Base-by-base conservation (phyloP, 2,329 filamentous ascomycete species). In the Cladosporium sp. region DNA sequence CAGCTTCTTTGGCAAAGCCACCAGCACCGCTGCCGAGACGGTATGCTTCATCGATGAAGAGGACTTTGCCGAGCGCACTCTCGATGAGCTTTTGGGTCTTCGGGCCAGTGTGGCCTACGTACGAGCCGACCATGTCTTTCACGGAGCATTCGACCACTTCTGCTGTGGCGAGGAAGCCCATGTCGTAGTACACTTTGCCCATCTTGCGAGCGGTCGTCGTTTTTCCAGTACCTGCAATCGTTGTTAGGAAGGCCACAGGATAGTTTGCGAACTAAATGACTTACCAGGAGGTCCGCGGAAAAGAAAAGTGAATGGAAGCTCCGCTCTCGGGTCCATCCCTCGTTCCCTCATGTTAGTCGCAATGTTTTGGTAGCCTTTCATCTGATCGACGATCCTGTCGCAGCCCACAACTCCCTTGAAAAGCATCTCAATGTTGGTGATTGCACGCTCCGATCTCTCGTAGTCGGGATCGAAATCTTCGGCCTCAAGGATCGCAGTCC, bases 31-130 rank as follows among this genome's bases (percentile, higher is more conserved):
- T 83, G 0, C 78, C 81, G 0, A 92, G 82, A 0, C 89, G 83
- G 69, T 92, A 92, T 0, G 89, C 89, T 72, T 92, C 89, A 65
- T 92, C 90, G 8, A 93, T 84, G 67, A 92, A 88, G 0, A 93
- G 80, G 0, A 92, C 86, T 26, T 84, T 85, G 0, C 90, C 89
- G 0, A 91, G 80, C 0, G 85, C 86, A 44, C 81, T 84, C 62
- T 91, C 87, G 0, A 92, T 76, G 0, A 85, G 75, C 33, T 84
- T 80, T 10, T 83, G 81, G 0, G 89, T 87, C 67, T 91, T 91
- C 0, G 88, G 89, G 0, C 87, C 88, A 0, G 89, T 92, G 0
- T 91, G 88, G 0, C 90, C 90, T 0, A 91, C 71, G 67, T 87
- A 93, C 67, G 89, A 80, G 0, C 86, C 90, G 0, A 93, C 81